These are phyloP conservation scores for Mycena kentingensis DNA, from an alignment of 768 basidiomycete species.

Conservation along the genomic window DNA sequence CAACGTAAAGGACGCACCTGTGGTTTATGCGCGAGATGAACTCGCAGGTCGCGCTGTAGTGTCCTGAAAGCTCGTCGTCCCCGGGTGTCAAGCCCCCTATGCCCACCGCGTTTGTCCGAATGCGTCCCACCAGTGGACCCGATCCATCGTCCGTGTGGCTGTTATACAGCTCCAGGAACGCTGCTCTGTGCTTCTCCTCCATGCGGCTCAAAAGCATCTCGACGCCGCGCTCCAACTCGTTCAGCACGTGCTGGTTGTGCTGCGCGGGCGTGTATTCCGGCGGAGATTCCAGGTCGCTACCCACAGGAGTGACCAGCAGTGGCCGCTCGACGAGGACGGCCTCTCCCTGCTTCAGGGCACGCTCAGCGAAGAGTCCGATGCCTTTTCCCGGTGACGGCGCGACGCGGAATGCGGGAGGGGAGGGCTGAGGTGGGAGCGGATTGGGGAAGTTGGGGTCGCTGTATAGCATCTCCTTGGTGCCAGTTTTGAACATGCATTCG, in stretches of 20 bases:
- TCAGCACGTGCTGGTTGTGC: too few species aligned
- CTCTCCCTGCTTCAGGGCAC: slow-evolving; percentile 30
- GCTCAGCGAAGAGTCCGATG: slow-evolving; percentile 34
- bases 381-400: slow-evolving; percentile 23
- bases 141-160: slow-evolving; percentile 33
- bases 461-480: not conserved
- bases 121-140: slow-evolving; percentile 30
- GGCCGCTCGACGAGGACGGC: slow-evolving; percentile 40
- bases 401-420: slow-evolving; percentile 14
- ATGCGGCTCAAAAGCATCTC: slow-evolving; percentile 23
- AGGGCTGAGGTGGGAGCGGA: slow-evolving; percentile 14
- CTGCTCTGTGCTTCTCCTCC: slow-evolving; percentile 20
- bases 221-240: slow-evolving; percentile 25
- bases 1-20: slow-evolving; percentile 18
- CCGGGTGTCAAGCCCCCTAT: not conserved
- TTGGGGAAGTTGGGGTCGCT: slow-evolving; percentile 17
- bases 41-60: slow-evolving; percentile 19
- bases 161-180: slow-evolving; percentile 30
- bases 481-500: slow-evolving; percentile 2
- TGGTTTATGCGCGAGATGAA: slow-evolving; percentile 29
- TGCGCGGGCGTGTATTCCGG: too few species aligned
- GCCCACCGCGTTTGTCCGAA: slow-evolving; percentile 29
- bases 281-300: not conserved
- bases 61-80: not conserved
- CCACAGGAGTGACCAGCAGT: slow-evolving; percentile 31